Base-by-base conservation (phyloP, 1,284 basidiomycete species). In the Pseudozyma thailandica region DNA sequence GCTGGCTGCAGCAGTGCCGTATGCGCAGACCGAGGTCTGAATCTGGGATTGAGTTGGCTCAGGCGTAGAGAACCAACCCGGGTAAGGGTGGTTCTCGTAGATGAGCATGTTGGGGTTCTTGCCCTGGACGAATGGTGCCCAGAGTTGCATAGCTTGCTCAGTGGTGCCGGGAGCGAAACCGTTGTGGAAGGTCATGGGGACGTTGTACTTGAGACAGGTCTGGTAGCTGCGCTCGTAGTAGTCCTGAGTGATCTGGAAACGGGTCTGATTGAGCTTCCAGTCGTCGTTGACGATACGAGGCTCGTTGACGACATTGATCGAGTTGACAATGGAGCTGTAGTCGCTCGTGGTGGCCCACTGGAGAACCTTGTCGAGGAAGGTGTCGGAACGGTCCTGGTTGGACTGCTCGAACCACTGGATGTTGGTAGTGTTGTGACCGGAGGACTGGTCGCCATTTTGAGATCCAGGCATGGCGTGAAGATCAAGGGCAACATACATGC, bases 391-490 rank as follows among this genome's bases (percentile, higher is more conserved):
- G 5, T 59, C 56, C 50, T 77, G 72, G 60, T 80, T 74, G 47
- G 43, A n/a, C 42, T 61, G 49, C 2, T 12, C 20, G 55, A 62
- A 82, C 76, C 77, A 82, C 41, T 53, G 35, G 27, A 65, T 50
- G 51, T 60, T 61, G 51, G 77, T 71, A 39, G 72, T 74, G 70
- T 79, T 80, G 77, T 71, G 77, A 6, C 80, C 80, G 9, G 71
- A 75, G 12, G 78, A 75, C 65, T 82, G 80, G 54, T 82, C 80
- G 44, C 79, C 79, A 47, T 79, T 80, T 68, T 85, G 84, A n/a
- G 79, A 81, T 38, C 84, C 84, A 12, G 84, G 84, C 55, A 85
- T 74, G 28, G 83, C 84, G 72, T 85, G 84, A 33, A 84, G 64
- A 56, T 85, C 84, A 45, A 85, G 75, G 58, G 84, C 65, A 33